Evolutionary conservation across 805 yeast genomes (phyloP).

Genomic region (Yamadazyma philogaea): DNA sequence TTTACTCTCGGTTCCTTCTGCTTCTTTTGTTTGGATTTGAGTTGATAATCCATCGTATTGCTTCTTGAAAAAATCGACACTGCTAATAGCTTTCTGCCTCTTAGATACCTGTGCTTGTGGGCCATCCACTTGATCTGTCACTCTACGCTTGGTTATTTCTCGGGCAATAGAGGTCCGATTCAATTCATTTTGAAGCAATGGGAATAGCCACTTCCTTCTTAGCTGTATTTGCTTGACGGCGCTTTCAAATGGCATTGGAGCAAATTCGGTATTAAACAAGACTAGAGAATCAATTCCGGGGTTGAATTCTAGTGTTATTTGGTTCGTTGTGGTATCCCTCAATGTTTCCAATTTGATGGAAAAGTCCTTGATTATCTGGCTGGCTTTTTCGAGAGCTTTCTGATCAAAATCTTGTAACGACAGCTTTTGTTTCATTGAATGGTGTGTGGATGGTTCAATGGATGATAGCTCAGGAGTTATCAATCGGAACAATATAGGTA

Average conservation of each 20-base stretch:
- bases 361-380: slow-evolving; percentile 36
- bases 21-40: slow-evolving; percentile 21
- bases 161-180: slow-evolving; percentile 19
- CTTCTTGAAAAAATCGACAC: slow-evolving; percentile 39
- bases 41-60: slow-evolving; percentile 33
- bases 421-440: slow-evolving; percentile 18
- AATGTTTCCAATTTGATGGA: slow-evolving; percentile 38
- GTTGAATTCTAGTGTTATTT: slow-evolving; percentile 23
- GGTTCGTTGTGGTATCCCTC: slow-evolving; percentile 32
- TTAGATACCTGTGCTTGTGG: slow-evolving; percentile 11
- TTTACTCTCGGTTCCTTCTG: slow-evolving; percentile 36
- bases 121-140: slow-evolving; percentile 1
- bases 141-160: slow-evolving; percentile 13
- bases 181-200: slow-evolving; percentile 33
- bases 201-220: slow-evolving; percentile 34
- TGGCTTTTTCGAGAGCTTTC: slow-evolving; percentile 31
- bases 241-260: slow-evolving; percentile 15
- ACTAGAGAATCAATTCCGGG: slow-evolving; percentile 38
- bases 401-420: slow-evolving; percentile 28
- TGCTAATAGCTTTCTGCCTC: slow-evolving; percentile 26
- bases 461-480: slow-evolving; percentile 28
- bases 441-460: slow-evolving; percentile 16
- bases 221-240: slow-evolving; percentile 23
- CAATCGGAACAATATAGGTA: slow-evolving; percentile 33
- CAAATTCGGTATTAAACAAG: slow-evolving; percentile 20